Evolutionary conservation across 345 rosid species (phyloP).

Genomic region (Populus simonii): DNA sequence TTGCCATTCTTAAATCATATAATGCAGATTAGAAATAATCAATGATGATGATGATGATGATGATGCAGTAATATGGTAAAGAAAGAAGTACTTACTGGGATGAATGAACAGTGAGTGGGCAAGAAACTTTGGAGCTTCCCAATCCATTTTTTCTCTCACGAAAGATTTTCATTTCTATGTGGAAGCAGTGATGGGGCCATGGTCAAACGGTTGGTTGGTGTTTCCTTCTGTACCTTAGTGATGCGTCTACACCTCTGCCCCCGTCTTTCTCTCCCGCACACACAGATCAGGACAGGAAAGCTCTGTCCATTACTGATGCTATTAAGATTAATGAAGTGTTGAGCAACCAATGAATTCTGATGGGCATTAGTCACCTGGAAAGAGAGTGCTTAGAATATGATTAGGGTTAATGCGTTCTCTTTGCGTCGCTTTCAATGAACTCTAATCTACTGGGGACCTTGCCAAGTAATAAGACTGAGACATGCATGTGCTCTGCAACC

Average conservation of each 20-base stretch:
- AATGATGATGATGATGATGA: background rate
- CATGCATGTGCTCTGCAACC: constrained; percentile 22
- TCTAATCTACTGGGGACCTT: background rate
- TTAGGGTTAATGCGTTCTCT: constrained; percentile 9
- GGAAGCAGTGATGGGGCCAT: constrained; percentile 29
- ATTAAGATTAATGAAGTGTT: background rate
- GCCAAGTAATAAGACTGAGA: background rate
- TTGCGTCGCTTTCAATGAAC: background rate
- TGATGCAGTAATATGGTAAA: background rate
- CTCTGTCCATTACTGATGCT: background rate
- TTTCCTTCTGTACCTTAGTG: constrained; percentile 31
- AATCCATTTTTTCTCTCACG: constrained; percentile 13
- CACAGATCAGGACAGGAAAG: background rate
- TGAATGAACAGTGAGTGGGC: constrained; percentile 27
- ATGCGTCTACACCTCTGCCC: background rate
- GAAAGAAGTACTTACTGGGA: background rate
- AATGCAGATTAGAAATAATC: background rate
- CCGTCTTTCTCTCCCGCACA: background rate
- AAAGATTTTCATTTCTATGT: constrained; percentile 32
- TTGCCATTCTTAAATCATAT: background rate
- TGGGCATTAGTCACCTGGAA: background rate
- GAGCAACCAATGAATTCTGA: background rate
- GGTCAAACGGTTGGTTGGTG: constrained; percentile 57
- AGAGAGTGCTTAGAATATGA: background rate
- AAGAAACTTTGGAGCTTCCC: constrained; percentile 29